These are phyloP conservation scores for Cafeteria roenbergensis DNA, from an alignment of 108 stramenopile genomes.

Conservation along the genomic window DNA sequence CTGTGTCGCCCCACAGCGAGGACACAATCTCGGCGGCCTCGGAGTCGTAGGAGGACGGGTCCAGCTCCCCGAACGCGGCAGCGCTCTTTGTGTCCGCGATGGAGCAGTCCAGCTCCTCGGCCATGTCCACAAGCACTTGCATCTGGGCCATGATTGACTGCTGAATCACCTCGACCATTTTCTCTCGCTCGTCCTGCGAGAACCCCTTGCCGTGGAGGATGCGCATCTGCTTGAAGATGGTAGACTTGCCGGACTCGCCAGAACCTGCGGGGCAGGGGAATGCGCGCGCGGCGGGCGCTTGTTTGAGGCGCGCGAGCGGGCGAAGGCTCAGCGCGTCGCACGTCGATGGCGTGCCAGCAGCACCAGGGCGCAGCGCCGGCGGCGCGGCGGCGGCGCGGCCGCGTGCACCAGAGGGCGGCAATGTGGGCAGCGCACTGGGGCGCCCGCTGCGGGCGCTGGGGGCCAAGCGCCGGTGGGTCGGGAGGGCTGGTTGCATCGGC, in stretches of 20 bases:
- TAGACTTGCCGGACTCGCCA: conserved; percentile 35
- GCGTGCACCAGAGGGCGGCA: not conserved
- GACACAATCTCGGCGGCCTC: conserved; percentile 6
- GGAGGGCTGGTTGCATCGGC: not conserved
- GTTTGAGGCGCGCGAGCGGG: not conserved
- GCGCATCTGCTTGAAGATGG: conserved; percentile 40
- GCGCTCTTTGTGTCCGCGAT: not conserved
- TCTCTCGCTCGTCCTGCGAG: conserved; percentile 11
- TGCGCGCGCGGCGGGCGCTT: not conserved
- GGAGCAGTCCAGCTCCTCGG: not conserved
- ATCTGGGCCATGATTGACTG: not conserved
- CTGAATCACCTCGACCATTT: not conserved
- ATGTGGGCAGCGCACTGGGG: not conserved
- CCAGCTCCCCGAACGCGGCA: not conserved
- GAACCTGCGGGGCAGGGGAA: conserved; percentile 13
- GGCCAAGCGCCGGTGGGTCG: not conserved
- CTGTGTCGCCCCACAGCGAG: conserved; percentile 20
- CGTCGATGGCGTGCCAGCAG: not conserved
- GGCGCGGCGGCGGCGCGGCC: no score
- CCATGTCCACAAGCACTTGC: not conserved
- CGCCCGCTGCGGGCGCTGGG: not conserved
- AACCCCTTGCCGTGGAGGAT: conserved; percentile 31
- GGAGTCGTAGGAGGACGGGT: conserved; percentile 25
- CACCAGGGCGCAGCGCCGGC: no score
- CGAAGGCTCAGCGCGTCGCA: not conserved